These are phyloP conservation scores for Schoenoplectus tabernaemontani DNA, from an alignment of 202 grass and related monocot species.

Conservation along the genomic window DNA sequence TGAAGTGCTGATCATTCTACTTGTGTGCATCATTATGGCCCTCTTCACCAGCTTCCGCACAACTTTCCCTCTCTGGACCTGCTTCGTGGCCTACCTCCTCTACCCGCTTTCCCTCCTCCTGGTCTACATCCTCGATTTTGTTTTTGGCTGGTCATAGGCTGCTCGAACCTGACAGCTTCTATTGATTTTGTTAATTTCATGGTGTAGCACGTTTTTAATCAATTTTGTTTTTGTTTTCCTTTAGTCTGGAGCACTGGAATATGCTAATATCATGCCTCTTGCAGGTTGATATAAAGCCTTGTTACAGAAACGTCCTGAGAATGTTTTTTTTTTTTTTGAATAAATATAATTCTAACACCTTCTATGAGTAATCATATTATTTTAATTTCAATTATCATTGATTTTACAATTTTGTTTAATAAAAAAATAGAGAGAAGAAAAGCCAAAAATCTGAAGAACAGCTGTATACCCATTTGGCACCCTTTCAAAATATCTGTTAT, in stretches of 20 bases:
- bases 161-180: background rate
- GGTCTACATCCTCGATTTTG: slow-evolving; percentile 66
- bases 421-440: background rate
- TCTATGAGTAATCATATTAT: background rate
- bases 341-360: background rate
- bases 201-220: background rate
- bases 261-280: background rate
- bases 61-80: slow-evolving; percentile 87
- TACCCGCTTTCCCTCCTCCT: slow-evolving; percentile 59
- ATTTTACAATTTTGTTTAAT: background rate
- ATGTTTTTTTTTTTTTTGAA: background rate
- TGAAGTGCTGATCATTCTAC: slow-evolving; percentile 74
- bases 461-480: background rate
- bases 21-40: slow-evolving; percentile 67
- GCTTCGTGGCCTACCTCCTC: slow-evolving; percentile 55
- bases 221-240: too few relatives aligned
- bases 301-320: background rate
- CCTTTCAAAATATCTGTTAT: background rate
- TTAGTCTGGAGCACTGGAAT: background rate
- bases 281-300: background rate
- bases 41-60: slow-evolving; percentile 90
- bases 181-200: slow-evolving; percentile 7
- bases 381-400: too few relatives aligned
- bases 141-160: slow-evolving; percentile 74
- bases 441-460: background rate